phyloP scores from a whole-genome alignment of 371 early-diverging fungal species.

The Actinomortierella wolfii region DNA sequence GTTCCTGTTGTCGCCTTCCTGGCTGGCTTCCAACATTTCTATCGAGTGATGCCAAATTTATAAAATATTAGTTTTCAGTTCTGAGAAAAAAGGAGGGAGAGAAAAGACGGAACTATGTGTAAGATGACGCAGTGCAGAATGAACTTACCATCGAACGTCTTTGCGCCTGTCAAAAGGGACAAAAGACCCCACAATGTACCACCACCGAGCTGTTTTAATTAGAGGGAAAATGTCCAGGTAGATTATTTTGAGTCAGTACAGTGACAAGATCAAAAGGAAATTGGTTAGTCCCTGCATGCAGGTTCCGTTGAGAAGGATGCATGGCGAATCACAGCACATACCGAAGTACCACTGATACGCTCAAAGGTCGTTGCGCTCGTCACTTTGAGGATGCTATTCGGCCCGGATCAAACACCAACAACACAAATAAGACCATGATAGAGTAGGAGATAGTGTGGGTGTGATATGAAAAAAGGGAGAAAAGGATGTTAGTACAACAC shows the following conservation, averaged over 20 bases:
- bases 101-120: too few relatives aligned
- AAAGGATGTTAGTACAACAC: background rate
- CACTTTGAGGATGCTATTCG: constrained; percentile 78
- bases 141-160: constrained; percentile 82
- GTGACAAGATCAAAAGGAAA: background rate
- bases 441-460: background rate
- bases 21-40: constrained; percentile 94
- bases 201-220: constrained; percentile 79
- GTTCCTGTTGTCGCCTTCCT: constrained; percentile 90
- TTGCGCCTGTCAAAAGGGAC: constrained; percentile 81
- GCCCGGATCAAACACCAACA: background rate
- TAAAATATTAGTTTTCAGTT: too few relatives aligned
- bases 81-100: too few relatives aligned
- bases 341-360: constrained; percentile 92
- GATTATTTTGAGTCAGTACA: background rate
- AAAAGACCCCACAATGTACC: constrained; percentile 98
- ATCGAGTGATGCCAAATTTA: background rate
- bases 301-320: too few relatives aligned
- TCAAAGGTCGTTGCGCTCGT: constrained; percentile 79
- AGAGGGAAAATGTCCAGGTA: too few relatives aligned
- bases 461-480: too few relatives aligned
- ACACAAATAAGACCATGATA: too few relatives aligned
- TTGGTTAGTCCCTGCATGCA: background rate
- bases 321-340: constrained; percentile 35
- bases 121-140: too few relatives aligned